These are phyloP conservation scores for Crucibulum laeve DNA, from an alignment of 768 basidiomycete species.

Conservation along the genomic window DNA sequence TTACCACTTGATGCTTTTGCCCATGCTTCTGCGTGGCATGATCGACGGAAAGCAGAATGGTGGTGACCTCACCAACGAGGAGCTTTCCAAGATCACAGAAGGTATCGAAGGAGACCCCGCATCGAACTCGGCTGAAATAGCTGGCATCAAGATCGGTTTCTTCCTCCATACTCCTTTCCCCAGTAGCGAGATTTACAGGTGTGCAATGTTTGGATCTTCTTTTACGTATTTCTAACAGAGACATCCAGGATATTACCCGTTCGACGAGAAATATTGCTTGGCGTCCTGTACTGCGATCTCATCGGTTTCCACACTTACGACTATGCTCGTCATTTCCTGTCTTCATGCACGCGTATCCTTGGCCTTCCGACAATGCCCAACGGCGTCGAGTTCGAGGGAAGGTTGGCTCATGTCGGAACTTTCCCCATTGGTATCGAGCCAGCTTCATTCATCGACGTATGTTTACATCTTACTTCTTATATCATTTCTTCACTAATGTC, in stretches of 20 bases:
- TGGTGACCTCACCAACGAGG: slow-evolving; percentile 53
- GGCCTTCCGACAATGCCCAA: slow-evolving; percentile 96
- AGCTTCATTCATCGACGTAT: slow-evolving; percentile 78
- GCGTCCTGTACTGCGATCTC: slow-evolving; percentile 91
- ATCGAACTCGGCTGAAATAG: slow-evolving; percentile 33
- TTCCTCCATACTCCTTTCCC: slow-evolving; percentile 99
- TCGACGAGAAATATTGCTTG: slow-evolving; percentile 94
- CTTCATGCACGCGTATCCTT: slow-evolving; percentile 95
- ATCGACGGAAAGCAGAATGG: slow-evolving; percentile 65
- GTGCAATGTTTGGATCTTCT: slow-evolving; percentile 17
- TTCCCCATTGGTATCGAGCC: slow-evolving; percentile 99
- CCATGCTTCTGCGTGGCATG: slow-evolving; percentile 88
- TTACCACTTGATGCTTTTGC: slow-evolving; percentile 96
- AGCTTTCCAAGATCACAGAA: slow-evolving; percentile 68
- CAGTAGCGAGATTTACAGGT: slow-evolving; percentile 96
- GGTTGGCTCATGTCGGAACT: slow-evolving; percentile 94
- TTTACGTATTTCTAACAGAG: slow-evolving; percentile 6
- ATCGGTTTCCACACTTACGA: slow-evolving; percentile 99
- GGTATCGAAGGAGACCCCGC: slow-evolving; percentile 52
- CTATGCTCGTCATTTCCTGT: slow-evolving; percentile 98
- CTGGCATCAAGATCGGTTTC: slow-evolving; percentile 92
- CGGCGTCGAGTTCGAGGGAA: slow-evolving; percentile 93
- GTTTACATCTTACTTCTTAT: slow-evolving; percentile 9
- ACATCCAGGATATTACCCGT: slow-evolving; percentile 85
- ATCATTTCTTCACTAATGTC: slow-evolving; percentile 5